phyloP scores from a whole-genome alignment of 2,329 filamentous ascomycete species.

The Talaromyces pinophilus region DNA sequence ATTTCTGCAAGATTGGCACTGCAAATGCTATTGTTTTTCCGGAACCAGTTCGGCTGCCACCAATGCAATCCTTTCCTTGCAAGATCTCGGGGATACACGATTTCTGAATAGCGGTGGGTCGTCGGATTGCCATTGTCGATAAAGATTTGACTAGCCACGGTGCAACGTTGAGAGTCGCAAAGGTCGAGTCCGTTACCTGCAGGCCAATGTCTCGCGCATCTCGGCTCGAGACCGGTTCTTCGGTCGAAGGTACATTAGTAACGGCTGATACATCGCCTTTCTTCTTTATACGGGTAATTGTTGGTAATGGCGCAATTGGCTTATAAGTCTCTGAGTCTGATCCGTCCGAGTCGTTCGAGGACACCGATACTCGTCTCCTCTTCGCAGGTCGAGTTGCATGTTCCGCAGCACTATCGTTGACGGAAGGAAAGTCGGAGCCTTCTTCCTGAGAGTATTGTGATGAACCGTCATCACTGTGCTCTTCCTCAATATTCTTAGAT shows the following conservation, averaged over 20 bases:
- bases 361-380: constrained; percentile 42
- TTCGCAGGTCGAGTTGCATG: constrained; percentile 37
- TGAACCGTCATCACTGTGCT: background rate
- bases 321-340: constrained; percentile 27
- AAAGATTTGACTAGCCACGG: constrained; percentile 89
- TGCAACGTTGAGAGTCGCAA: constrained; percentile 70
- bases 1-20: constrained; percentile 89
- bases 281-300: constrained; percentile 46
- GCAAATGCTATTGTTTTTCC: constrained; percentile 97
- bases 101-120: constrained; percentile 89
- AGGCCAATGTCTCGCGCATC: constrained; percentile 45
- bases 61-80: constrained; percentile 89
- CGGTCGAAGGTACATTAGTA: constrained; percentile 24
- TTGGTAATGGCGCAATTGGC: constrained; percentile 35
- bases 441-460: constrained; percentile 9
- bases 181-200: constrained; percentile 57
- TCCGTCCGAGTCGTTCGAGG: constrained; percentile 38
- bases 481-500: background rate
- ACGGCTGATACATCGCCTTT: constrained; percentile 30
- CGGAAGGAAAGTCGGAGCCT: background rate
- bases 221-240: constrained; percentile 42
- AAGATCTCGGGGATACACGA: constrained; percentile 91
- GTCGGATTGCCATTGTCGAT: constrained; percentile 73
- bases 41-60: constrained; percentile 89
- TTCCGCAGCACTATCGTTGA: background rate